Evolutionary conservation across 176 grass and related monocot genomes (phyloP).

Genomic region (Zea luxurians): DNA sequence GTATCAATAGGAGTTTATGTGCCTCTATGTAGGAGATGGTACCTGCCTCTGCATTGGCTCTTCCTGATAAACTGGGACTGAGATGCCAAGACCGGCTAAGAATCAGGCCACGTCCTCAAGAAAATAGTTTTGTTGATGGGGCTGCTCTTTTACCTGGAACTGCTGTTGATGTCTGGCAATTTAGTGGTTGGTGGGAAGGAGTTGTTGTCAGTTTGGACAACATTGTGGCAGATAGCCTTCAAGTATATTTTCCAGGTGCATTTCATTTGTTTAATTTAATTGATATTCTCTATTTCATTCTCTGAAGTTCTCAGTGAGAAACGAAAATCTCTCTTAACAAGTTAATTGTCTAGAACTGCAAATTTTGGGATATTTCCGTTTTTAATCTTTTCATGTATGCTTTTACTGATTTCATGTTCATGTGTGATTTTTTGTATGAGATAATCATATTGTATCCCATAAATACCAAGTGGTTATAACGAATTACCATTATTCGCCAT

Average conservation of each 20-base stretch:
- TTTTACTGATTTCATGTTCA: background rate
- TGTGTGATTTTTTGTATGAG: background rate
- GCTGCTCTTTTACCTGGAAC: constrained; percentile 58
- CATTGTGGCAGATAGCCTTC: constrained; percentile 46
- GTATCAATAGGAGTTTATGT: constrained; percentile 13
- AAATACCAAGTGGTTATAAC: background rate
- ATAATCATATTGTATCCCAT: background rate
- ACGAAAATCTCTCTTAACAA: constrained; percentile 6
- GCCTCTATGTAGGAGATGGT: constrained; percentile 66
- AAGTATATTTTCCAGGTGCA: constrained; percentile 72
- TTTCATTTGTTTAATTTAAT: constrained; percentile 25
- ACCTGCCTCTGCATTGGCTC: constrained; percentile 65
- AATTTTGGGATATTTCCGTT: background rate
- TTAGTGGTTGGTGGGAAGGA: constrained; percentile 96
- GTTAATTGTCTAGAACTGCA: background rate
- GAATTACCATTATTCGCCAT: constrained; percentile 9
- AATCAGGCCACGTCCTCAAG: constrained; percentile 61
- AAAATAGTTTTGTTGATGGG: constrained; percentile 44
- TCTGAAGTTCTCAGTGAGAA: constrained; percentile 1
- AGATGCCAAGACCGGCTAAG: constrained; percentile 62
- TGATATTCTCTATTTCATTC: constrained; percentile 8
- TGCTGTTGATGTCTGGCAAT: constrained; percentile 78
- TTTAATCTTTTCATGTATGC: background rate
- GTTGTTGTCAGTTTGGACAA: constrained; percentile 53
- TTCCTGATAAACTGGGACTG: constrained; percentile 73